phyloP scores from a whole-genome alignment of 371 early-diverging fungal genomes.

The Mortierella sp. region DNA sequence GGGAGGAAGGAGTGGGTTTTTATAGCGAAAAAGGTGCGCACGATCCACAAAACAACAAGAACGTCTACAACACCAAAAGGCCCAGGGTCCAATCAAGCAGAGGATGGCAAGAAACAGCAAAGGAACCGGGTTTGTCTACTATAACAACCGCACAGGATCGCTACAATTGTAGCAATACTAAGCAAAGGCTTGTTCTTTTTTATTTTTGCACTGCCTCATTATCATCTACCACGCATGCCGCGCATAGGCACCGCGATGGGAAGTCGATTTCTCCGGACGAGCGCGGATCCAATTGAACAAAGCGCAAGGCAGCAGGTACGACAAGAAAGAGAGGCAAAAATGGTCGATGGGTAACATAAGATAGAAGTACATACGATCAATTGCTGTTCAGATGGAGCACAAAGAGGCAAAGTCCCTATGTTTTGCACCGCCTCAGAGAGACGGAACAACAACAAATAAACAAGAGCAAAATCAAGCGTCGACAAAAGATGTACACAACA shows the following conservation, averaged over 20 bases:
- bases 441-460: too few relatives aligned
- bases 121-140: too few relatives aligned
- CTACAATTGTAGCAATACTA: not conserved
- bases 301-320: too few relatives aligned
- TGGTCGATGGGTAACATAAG: not conserved
- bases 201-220: too few relatives aligned
- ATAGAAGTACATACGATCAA: not conserved
- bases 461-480: not conserved
- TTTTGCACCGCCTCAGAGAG: slow-evolving; percentile 4
- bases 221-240: too few relatives aligned
- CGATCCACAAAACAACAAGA: not conserved
- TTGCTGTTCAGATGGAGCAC: not conserved
- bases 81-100: too few relatives aligned
- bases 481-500: not conserved
- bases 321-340: not conserved
- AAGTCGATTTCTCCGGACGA: too few relatives aligned
- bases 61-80: too few relatives aligned
- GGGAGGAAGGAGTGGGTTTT: not conserved
- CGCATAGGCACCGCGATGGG: too few relatives aligned
- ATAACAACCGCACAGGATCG: too few relatives aligned
- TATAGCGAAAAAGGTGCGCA: not conserved
- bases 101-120: too few relatives aligned
- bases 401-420: not conserved
- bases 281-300: too few relatives aligned
- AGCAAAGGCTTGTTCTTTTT: not conserved